Conservation (phyloP, 2,329 filamentous ascomycete genomes). For the Aspergillus carbonarius region DNA sequence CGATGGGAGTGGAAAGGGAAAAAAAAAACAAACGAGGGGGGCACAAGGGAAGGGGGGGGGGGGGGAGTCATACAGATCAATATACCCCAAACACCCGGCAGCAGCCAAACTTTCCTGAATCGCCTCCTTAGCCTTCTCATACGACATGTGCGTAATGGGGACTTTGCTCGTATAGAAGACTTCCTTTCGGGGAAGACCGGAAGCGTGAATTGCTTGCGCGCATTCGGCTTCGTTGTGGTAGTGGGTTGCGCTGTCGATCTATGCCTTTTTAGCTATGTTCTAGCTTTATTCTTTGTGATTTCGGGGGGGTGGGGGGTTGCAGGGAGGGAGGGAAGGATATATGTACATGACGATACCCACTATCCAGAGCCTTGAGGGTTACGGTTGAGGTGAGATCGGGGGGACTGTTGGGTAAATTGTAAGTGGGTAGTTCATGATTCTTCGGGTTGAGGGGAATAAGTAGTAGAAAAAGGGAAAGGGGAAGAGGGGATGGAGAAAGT, state of each 20-base stretch:
- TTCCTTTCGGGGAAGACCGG: constrained; percentile 53
- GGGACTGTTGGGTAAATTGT: constrained; percentile 49
- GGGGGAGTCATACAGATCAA: constrained; percentile 57
- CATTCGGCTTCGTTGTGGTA: constrained; percentile 61
- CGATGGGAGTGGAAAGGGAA: too few species aligned
- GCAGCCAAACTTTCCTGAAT: constrained; percentile 63
- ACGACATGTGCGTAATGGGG: constrained; percentile 54
- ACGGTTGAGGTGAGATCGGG: constrained; percentile 58
- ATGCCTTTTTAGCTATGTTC: neutral
- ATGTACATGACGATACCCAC: constrained; percentile 58
- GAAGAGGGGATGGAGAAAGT: constrained; percentile 8
- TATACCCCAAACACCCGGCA: constrained; percentile 63
- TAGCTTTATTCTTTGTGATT: neutral
- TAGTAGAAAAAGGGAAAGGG: neutral
- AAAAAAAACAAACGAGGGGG: too few species aligned
- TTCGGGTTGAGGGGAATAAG: neutral
- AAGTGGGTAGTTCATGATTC: too few species aligned
- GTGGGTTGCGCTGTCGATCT: constrained; percentile 58
- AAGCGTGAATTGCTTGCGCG: constrained; percentile 52
- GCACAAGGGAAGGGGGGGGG: too few species aligned
- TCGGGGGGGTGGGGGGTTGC: neutral
- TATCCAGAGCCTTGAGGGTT: constrained; percentile 55
- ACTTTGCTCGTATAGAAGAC: constrained; percentile 66
- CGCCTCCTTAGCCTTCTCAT: constrained; percentile 63
- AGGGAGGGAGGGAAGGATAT: neutral